Conservation (phyloP, 768 basidiomycete species). For the Phylloporus scabripes region DNA sequence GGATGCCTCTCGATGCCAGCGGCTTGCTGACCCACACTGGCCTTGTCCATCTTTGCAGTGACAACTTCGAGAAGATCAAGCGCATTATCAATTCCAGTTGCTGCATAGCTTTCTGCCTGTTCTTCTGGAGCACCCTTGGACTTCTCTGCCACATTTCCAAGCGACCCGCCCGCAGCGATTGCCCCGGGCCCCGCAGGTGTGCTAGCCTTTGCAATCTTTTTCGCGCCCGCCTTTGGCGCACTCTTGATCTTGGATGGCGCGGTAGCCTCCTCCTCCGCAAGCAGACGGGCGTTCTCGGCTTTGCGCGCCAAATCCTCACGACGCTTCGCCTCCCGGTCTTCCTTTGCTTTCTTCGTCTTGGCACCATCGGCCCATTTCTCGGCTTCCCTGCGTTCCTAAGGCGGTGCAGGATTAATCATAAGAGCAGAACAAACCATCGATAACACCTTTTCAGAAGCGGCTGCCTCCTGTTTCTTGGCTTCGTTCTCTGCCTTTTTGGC, state of each 20-base stretch:
- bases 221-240: conserved; percentile 58
- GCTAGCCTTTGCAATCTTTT: conserved; percentile 47
- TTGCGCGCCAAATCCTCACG: conserved; percentile 79
- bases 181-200: conserved; percentile 79
- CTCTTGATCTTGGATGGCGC: conserved; percentile 54
- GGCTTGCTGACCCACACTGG: conserved; percentile 81
- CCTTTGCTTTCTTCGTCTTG: conserved; percentile 62
- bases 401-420: conserved; percentile 2
- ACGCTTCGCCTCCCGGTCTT: conserved; percentile 77
- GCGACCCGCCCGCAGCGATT: conserved; percentile 66
- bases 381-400: conserved; percentile 68
- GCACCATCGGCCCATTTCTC: conserved; percentile 60
- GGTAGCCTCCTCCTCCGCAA: conserved; percentile 83
- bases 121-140: conserved; percentile 26
- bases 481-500: conserved; percentile 93
- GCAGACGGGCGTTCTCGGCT: conserved; percentile 75
- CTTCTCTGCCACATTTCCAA: conserved; percentile 27
- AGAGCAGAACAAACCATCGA: background rate
- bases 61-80: conserved; percentile 85
- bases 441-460: conserved; percentile 54
- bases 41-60: conserved; percentile 90
- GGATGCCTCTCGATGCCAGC: conserved; percentile 87
- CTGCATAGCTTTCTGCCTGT: conserved; percentile 64
- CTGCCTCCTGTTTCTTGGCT: conserved; percentile 66
- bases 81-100: conserved; percentile 88